Evolutionary conservation across 352 stramenopile species (phyloP), one percentile per base, ranked within the genome.

Genomic region (Discostella stelligera): DNA sequence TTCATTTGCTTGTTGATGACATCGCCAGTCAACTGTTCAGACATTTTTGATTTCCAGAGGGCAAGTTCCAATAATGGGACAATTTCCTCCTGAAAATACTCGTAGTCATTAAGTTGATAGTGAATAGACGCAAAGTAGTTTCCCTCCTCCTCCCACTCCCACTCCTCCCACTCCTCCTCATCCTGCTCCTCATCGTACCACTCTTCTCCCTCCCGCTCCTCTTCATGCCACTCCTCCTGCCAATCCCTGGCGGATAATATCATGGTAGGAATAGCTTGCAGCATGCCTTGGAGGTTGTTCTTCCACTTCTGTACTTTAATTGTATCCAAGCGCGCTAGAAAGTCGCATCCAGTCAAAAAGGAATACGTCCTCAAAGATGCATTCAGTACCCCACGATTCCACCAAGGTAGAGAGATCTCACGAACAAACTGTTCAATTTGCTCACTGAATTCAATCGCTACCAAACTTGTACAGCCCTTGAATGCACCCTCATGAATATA

Each of bases 401-500:
- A 58, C 18, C 50, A 58, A 58, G 3, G 2, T 30, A 58, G 21
- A 14, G 18, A 58, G 13, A 37, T 14, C 4, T 14, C 14, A 16
- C 3, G 14, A 23, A 58, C 50, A 27, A 58, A 58, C 50, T 58
- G 13, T 58, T 58, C 14, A 27, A 58, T 58, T 27, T 58, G 13
- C 16, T 58, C 50, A 11, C 50, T 37, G 27, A 58, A 58, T 30
- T 58, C 4, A 5, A 58, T 30, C 4, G 2, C 13, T 23, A 18
- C 27, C 50, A 58, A 58, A 10, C 23, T 5, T 9, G 4, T 44
- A 11, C 11, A 44, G 37, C 11, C 37, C 37, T 44, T 44, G 37
- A 44, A 44, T 14, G 37, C 37, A 11, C 11, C 7, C 7, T 44
- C 11, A 44, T 44, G 37, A 30, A 58, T 58, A 6, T 32, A 23